Conservation (phyloP, 352 stramenopile genomes). For the Pythium rishiriense region DNA sequence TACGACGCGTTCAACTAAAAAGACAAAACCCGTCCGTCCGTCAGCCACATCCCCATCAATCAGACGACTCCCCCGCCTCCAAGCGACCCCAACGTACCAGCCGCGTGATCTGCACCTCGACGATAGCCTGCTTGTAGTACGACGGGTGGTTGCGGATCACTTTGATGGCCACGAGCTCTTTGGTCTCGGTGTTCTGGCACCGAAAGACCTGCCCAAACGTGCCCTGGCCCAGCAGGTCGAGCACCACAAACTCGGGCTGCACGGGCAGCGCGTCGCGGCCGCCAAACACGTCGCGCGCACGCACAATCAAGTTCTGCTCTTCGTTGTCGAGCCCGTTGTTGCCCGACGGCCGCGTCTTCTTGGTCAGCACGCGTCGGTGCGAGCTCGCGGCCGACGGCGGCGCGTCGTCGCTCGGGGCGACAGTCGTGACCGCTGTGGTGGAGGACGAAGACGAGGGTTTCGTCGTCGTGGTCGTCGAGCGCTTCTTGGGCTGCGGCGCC, state of each 20-base stretch:
- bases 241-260: conserved; percentile 78
- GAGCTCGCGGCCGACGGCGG: too few species aligned
- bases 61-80: too few species aligned
- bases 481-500: background rate
- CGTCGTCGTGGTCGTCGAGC: background rate
- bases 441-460: too few species aligned
- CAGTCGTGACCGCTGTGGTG: background rate
- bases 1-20: conserved; percentile 37
- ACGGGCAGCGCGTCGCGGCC: conserved; percentile 18
- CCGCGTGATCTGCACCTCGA: conserved; percentile 92
- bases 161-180: conserved; percentile 92
- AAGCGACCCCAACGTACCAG: conserved; percentile 41
- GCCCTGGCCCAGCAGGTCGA: conserved; percentile 92
- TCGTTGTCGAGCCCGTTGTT: conserved; percentile 51
- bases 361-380: conserved; percentile 36
- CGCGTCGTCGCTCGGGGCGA: too few species aligned
- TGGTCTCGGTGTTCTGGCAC: conserved; percentile 45
- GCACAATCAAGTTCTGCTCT: conserved; percentile 53
- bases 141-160: conserved; percentile 97
- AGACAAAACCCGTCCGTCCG: background rate
- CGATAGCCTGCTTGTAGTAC: conserved; percentile 89
- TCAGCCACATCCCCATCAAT: background rate
- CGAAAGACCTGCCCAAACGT: conserved; percentile 66
- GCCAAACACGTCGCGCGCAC: conserved; percentile 40
- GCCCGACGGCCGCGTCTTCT: conserved; percentile 35